Conservation (phyloP, 2,329 filamentous ascomycete genomes). For the Beauveria varroae region DNA sequence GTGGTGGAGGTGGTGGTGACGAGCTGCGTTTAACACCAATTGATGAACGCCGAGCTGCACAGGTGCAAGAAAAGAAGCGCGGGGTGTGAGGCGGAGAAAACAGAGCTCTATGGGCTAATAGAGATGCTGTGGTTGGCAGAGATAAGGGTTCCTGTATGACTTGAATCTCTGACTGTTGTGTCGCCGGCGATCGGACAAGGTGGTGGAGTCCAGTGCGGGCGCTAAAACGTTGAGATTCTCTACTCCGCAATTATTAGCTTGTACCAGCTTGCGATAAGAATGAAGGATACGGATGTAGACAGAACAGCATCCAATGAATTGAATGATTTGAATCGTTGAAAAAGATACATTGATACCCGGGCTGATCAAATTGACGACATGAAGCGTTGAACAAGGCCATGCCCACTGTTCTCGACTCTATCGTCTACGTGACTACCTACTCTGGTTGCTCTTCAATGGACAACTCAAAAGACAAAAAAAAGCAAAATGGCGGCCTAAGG, state of each 20-base stretch:
- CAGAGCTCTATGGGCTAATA: no score
- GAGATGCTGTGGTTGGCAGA: neutral
- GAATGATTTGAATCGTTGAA: neutral
- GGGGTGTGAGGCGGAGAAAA: neutral
- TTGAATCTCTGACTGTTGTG: constrained; percentile 4
- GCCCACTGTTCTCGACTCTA: no score
- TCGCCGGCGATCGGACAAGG: constrained; percentile 7
- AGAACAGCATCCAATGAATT: neutral
- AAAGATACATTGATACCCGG: no score
- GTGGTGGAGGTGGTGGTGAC: neutral
- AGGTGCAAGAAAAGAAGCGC: neutral
- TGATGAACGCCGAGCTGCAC: neutral
- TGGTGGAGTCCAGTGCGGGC: neutral
- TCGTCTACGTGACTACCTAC: no score
- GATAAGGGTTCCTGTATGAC: neutral
- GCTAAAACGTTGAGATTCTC: neutral
- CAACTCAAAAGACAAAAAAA: no score
- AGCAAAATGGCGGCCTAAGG: no score
- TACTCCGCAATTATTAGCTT: no score
- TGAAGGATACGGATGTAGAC: neutral
- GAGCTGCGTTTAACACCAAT: neutral
- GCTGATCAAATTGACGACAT: no score
- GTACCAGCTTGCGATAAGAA: neutral
- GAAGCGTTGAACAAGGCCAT: no score
- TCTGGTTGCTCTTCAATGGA: no score